A percentile compares a stretch with the other conserved stretches of the same genome.
Conservation (phyloP, 257 asterid genomes). For the Nicotiana otophora region DNA sequence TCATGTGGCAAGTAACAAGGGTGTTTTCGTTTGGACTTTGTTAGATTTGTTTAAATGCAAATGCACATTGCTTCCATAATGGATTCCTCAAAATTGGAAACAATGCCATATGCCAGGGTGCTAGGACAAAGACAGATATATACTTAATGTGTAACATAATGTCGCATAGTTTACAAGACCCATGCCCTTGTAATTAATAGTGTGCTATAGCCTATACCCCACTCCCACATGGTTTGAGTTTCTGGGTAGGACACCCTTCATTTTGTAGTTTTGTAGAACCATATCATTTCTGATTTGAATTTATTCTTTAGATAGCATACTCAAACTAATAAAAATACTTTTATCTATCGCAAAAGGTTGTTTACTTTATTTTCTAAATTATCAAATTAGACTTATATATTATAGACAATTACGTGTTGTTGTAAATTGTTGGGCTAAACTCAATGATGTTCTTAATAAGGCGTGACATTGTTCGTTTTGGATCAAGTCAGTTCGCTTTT, state of each 20-base stretch:
- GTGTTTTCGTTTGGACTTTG: not conserved
- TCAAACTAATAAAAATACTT: too few relatives aligned
- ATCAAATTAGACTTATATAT: too few relatives aligned
- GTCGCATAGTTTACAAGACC: not conserved
- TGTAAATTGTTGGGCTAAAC: too few relatives aligned
- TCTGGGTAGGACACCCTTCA: not conserved
- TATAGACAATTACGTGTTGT: too few relatives aligned
- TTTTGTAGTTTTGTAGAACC: not conserved
- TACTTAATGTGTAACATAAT: not conserved
- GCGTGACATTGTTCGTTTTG: too few relatives aligned
- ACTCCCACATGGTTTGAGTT: not conserved
- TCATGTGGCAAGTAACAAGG: not conserved
- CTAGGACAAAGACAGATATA: not conserved
- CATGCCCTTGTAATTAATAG: not conserved
- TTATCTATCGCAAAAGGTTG: too few relatives aligned
- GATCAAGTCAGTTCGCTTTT: too few relatives aligned
- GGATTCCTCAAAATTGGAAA: not conserved
- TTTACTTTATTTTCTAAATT: too few relatives aligned
- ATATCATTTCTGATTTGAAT: too few relatives aligned
- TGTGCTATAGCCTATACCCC: not conserved
- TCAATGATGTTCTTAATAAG: too few relatives aligned
- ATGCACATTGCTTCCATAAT: not conserved
- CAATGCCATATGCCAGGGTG: constrained; percentile 1
- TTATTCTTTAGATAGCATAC: too few relatives aligned
- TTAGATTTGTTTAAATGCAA: not conserved